A percentile compares a stretch with the other conserved stretches of the same genome.
Evolutionary conservation across 208 protist genomes (phyloP).

Genomic region (Leishmania tarentolae): DNA sequence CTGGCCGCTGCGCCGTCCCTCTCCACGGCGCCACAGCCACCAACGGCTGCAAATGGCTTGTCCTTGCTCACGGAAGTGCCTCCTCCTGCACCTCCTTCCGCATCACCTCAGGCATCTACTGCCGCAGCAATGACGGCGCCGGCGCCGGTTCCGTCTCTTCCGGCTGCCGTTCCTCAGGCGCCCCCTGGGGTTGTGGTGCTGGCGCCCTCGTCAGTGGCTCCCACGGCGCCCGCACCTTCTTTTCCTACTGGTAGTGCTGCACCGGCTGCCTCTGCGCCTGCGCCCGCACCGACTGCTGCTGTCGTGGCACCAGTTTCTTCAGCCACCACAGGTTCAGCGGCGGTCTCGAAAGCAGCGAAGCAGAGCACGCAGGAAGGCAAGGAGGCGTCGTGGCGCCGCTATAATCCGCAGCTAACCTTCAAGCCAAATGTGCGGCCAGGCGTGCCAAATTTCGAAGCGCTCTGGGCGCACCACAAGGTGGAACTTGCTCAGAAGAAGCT

Average conservation of each 20-base stretch:
- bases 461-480: slow-evolving; percentile 69
- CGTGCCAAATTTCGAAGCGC: slow-evolving; percentile 74
- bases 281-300: slow-evolving; percentile 6
- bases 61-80: not conserved
- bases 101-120: not conserved
- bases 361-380: slow-evolving; percentile 3
- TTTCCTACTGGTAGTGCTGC: not conserved
- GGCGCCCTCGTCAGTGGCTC: not conserved
- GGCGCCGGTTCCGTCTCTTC: not conserved
- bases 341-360: not conserved
- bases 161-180: not conserved
- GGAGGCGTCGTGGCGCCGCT: slow-evolving; percentile 20
- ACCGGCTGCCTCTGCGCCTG: not conserved
- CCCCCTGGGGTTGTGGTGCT: not conserved
- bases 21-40: slow-evolving; percentile 7
- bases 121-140: not conserved
- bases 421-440: slow-evolving; percentile 70
- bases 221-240: not conserved
- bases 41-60: not conserved
- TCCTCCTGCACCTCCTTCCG: not conserved
- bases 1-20: not conserved
- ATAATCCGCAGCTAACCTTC: slow-evolving; percentile 76
- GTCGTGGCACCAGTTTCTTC: not conserved
- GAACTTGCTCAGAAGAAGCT: slow-evolving; percentile 51
- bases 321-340: not conserved